Evolutionary conservation across 2,329 filamentous ascomycete genomes (phyloP).

Genomic region (Emergomyces pasteurianus): DNA sequence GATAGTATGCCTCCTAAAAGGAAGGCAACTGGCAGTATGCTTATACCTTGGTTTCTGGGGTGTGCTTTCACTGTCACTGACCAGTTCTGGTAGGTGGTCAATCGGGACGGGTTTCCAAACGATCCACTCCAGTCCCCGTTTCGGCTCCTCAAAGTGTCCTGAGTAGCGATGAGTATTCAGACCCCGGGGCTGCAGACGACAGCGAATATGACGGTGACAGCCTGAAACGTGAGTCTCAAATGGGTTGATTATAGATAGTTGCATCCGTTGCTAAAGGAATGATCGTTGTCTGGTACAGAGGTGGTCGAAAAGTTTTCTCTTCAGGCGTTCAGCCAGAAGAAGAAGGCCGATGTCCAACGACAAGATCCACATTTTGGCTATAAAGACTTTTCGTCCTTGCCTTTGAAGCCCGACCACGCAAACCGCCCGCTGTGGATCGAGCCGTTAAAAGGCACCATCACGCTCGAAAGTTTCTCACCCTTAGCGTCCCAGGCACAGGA

Average conservation of each 20-base stretch:
- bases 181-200: constrained; percentile 38
- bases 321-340: constrained; percentile 38
- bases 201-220: constrained; percentile 35
- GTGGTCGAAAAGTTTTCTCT: constrained; percentile 44
- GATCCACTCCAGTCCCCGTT: constrained; percentile 35
- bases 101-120: constrained; percentile 37
- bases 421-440: constrained; percentile 93
- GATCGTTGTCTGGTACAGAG: constrained; percentile 16
- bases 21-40: constrained; percentile 48
- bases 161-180: constrained; percentile 48
- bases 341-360: constrained; percentile 27
- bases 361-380: constrained; percentile 47
- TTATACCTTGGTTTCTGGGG: constrained; percentile 13
- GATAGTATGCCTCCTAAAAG: constrained; percentile 56
- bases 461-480: constrained; percentile 87
- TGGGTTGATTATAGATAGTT: constrained; percentile 8
- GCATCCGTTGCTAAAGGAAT: neutral
- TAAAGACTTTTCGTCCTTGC: constrained; percentile 70
- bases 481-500: constrained; percentile 79
- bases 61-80: constrained; percentile 12
- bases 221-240: constrained; percentile 31
- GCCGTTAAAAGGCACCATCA: constrained; percentile 71
- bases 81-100: constrained; percentile 27
- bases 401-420: constrained; percentile 76
- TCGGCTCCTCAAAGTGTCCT: constrained; percentile 31